Conservation (phyloP, 192 early-diverging fungal species). For the Radiomyces spectabilis region DNA sequence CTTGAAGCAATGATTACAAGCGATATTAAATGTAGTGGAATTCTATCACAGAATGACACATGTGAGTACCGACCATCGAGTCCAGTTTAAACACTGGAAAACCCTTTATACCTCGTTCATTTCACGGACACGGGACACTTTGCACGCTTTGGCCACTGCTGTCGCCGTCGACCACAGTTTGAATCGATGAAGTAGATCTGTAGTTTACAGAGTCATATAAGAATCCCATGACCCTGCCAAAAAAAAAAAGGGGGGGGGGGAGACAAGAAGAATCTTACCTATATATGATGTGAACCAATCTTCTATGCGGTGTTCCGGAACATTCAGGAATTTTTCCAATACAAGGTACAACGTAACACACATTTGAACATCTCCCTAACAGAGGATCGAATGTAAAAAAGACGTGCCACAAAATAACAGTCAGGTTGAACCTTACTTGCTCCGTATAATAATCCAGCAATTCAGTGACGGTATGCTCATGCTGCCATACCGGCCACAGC, state of each 20-base stretch:
- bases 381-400: constrained; percentile 2
- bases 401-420: background rate
- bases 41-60: constrained; percentile 29
- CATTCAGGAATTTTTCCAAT: constrained; percentile 34
- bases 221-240: no score
- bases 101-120: constrained; percentile 40
- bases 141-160: constrained; percentile 47
- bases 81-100: background rate
- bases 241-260: background rate
- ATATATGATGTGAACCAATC: constrained; percentile 68
- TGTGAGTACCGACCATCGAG: background rate
- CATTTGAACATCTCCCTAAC: constrained; percentile 69
- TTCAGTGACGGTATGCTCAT: constrained; percentile 41
- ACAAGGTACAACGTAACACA: constrained; percentile 62
- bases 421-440: constrained; percentile 30
- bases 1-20: constrained; percentile 62
- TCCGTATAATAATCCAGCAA: constrained; percentile 69
- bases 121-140: constrained; percentile 29
- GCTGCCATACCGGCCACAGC: constrained; percentile 29
- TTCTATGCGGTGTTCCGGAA: constrained; percentile 43
- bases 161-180: constrained; percentile 64
- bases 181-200: constrained; percentile 65
- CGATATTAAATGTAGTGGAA: constrained; percentile 65
- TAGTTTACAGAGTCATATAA: background rate
- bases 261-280: constrained; percentile 28